phyloP scores from a whole-genome alignment of 371 early-diverging fungal genomes.

The Ecytonucleospora hepatopenaei region DNA sequence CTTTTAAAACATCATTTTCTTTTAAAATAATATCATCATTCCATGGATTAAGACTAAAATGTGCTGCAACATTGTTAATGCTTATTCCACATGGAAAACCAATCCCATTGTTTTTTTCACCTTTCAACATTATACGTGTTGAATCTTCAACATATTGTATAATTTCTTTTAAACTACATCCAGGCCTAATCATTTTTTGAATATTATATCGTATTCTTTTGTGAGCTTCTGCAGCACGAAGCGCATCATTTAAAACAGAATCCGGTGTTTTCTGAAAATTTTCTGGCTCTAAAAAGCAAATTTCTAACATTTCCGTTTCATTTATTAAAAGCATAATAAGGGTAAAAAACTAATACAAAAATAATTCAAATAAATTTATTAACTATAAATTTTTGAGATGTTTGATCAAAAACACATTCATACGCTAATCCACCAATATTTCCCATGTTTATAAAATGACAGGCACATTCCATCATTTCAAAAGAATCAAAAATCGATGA shows the following conservation, averaged over 20 bases:
- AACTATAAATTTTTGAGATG: not conserved
- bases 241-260: constrained; percentile 64
- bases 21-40: constrained; percentile 71
- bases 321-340: constrained; percentile 5
- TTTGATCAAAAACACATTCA: not conserved
- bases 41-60: constrained; percentile 90
- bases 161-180: constrained; percentile 82
- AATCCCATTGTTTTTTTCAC: constrained; percentile 63
- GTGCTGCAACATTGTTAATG: constrained; percentile 92
- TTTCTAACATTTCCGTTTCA: not conserved
- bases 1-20: constrained; percentile 87
- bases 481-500: constrained; percentile 33
- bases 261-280: constrained; percentile 9
- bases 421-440: not conserved
- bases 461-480: constrained; percentile 22
- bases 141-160: constrained; percentile 82
- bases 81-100: constrained; percentile 98
- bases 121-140: constrained; percentile 74
- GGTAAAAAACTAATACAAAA: not conserved
- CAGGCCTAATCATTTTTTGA: constrained; percentile 73
- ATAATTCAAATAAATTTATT: not conserved
- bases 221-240: constrained; percentile 59
- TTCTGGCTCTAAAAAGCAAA: constrained; percentile 6
- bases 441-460: constrained; percentile 38
- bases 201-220: constrained; percentile 68